Percentiles rank a stretch among this genome's conserved stretches.
Evolutionary conservation across 2,329 filamentous ascomycete genomes (phyloP).

Genomic region (Colletotrichum nymphaeae): DNA sequence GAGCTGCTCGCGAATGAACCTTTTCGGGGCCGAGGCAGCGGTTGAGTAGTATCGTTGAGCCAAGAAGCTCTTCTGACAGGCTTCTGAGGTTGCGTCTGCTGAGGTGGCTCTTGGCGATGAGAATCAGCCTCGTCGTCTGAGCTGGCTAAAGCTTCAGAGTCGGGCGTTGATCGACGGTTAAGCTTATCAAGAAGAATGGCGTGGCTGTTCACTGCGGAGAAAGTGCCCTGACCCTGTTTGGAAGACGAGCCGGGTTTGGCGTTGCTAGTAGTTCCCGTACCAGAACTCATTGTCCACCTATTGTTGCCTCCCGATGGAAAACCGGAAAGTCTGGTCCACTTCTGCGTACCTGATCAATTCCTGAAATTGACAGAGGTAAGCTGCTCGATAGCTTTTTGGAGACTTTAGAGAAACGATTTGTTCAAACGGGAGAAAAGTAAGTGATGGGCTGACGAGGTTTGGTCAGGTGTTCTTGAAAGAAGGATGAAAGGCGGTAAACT

Average conservation of each 20-base stretch:
- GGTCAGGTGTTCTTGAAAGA: conserved; percentile 25
- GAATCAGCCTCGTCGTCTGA: conserved; percentile 91
- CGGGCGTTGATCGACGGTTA: conserved; percentile 86
- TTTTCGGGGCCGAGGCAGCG: conserved; percentile 74
- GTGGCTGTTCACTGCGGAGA: conserved; percentile 65
- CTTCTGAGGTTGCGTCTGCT: conserved; percentile 65
- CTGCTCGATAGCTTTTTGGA: background rate
- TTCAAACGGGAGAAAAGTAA: conserved; percentile 9
- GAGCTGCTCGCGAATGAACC: conserved; percentile 80
- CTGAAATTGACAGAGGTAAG: background rate
- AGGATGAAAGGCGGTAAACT: conserved; percentile 42
- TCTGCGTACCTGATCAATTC: background rate
- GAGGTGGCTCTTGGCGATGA: conserved; percentile 64
- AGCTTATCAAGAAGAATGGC: conserved; percentile 79
- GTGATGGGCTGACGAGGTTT: background rate
- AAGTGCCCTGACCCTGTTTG: conserved; percentile 62
- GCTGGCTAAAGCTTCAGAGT: conserved; percentile 92
- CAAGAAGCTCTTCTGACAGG: conserved; percentile 82
- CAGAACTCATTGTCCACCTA: conserved; percentile 60
- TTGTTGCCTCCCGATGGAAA: background rate
- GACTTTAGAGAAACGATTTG: conserved; percentile 1
- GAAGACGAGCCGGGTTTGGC: conserved; percentile 61
- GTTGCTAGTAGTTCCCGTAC: conserved; percentile 42
- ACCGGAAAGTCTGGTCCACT: conserved; percentile 6
- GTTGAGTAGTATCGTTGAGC: conserved; percentile 83